Conservation (phyloP, 31 red algal species). For the Odonthalia washingtoniensis region DNA sequence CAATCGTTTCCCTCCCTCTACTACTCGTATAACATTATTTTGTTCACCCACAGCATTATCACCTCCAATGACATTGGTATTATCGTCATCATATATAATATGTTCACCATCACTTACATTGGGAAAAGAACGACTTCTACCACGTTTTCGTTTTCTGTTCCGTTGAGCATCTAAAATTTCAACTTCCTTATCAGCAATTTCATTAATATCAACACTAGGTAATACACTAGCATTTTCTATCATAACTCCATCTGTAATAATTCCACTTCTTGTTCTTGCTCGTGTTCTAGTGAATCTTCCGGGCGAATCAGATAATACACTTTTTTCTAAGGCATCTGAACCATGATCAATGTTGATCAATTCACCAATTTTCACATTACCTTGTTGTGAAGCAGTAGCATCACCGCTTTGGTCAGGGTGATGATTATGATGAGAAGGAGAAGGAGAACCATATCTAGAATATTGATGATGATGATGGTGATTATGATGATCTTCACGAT, state of each 20-base stretch:
- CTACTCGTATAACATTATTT: too few relatives aligned
- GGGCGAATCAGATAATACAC: slow-evolving; percentile 65
- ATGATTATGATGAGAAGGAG: too few relatives aligned
- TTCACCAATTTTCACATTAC: slow-evolving; percentile 16
- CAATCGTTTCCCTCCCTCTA: slow-evolving; percentile 5
- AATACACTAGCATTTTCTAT: slow-evolving; percentile 31
- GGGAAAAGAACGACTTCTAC: neutral
- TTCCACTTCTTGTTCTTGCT: slow-evolving; percentile 42
- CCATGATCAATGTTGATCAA: neutral
- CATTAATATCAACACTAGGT: slow-evolving; percentile 61
- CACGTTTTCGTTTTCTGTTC: slow-evolving; percentile 7
- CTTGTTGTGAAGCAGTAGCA: too few relatives aligned
- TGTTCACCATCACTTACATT: slow-evolving; percentile 25
- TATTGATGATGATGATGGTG: slow-evolving; percentile 9
- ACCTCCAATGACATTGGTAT: neutral
- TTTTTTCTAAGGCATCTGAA: slow-evolving; percentile 59
- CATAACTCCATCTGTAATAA: slow-evolving; percentile 1
- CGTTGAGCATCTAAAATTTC: slow-evolving; percentile 66
- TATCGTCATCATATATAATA: neutral
- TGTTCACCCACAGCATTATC: neutral
- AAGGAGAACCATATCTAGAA: slow-evolving; percentile 16
- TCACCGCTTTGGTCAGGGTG: too few relatives aligned
- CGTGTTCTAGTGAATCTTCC: slow-evolving; percentile 38
- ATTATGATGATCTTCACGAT: neutral
- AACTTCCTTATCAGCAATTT: slow-evolving; percentile 64